Percentiles rank a stretch among this genome's conserved stretches.
Evolutionary conservation across 257 asterid species (phyloP).

Genomic region (Scutellaria galericulata): DNA sequence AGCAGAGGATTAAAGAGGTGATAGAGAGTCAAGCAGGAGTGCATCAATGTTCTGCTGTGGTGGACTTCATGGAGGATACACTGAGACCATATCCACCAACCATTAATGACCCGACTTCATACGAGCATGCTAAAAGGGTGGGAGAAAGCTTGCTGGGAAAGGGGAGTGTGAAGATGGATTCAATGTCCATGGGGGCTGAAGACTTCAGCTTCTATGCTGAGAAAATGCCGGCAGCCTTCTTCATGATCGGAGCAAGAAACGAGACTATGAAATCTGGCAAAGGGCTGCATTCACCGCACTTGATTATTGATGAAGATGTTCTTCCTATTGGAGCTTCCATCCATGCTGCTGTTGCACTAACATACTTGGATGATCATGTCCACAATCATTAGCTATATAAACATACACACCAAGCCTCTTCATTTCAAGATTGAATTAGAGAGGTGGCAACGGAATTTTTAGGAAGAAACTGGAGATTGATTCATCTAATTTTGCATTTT

Average conservation of each 20-base stretch:
- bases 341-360: conserved; percentile 79
- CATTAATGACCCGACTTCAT: conserved; percentile 57
- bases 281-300: conserved; percentile 66
- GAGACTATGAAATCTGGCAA: conserved; percentile 42
- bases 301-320: conserved; percentile 64
- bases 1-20: conserved; percentile 76
- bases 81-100: conserved; percentile 66
- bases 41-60: conserved; percentile 60
- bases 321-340: conserved; percentile 84
- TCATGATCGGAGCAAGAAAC: conserved; percentile 55
- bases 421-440: background rate
- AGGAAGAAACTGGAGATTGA: background rate
- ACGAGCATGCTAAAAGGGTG: conserved; percentile 63
- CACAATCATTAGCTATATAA: background rate
- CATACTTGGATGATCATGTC: conserved; percentile 56
- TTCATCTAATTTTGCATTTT: conserved; percentile 6
- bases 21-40: conserved; percentile 79
- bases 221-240: conserved; percentile 67
- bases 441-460: background rate
- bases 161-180: conserved; percentile 39
- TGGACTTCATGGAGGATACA: conserved; percentile 64
- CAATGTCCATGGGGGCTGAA: conserved; percentile 72
- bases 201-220: conserved; percentile 85
- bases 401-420: too few relatives aligned
- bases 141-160: conserved; percentile 70